A percentile compares a stretch with the other conserved stretches of the same genome.
These are phyloP conservation scores for Cadophora malorum DNA, from an alignment of 2,329 filamentous ascomycete genomes.

Conservation along the genomic window DNA sequence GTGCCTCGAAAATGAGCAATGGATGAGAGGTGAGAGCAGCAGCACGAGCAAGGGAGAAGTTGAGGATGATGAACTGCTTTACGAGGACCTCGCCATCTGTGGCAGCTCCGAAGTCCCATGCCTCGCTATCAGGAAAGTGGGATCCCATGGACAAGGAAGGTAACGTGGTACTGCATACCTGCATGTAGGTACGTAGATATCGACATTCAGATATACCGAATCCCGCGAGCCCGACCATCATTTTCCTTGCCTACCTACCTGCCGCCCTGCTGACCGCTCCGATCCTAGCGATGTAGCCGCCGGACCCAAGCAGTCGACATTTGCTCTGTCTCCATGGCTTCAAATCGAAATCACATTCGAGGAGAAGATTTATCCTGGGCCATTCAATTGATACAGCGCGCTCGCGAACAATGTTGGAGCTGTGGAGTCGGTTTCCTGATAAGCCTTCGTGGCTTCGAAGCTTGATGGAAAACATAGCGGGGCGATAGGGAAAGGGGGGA, in stretches of 20 bases:
- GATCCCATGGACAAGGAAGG: neutral
- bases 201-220: neutral
- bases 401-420: neutral
- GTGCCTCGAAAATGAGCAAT: too few relatives aligned
- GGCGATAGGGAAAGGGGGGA: neutral
- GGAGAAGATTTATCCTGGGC: too few relatives aligned
- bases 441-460: constrained; percentile 8
- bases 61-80: neutral
- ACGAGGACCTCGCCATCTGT: neutral
- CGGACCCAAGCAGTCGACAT: too few relatives aligned
- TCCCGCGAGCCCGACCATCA: too few relatives aligned
- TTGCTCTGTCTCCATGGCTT: neutral
- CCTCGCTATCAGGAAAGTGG: constrained; percentile 4
- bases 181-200: neutral
- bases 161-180: constrained; percentile 14
- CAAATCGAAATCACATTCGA: too few relatives aligned
- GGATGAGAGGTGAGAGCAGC: neutral
- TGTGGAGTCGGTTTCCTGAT: neutral
- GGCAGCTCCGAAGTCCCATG: neutral
- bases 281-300: too few relatives aligned
- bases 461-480: neutral
- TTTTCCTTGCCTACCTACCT: neutral
- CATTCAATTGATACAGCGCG: too few relatives aligned
- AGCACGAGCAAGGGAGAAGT: neutral
- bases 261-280: too few relatives aligned